Conservation (phyloP, 1,284 basidiomycete genomes). For the Butyriboletus appendiculatus region DNA sequence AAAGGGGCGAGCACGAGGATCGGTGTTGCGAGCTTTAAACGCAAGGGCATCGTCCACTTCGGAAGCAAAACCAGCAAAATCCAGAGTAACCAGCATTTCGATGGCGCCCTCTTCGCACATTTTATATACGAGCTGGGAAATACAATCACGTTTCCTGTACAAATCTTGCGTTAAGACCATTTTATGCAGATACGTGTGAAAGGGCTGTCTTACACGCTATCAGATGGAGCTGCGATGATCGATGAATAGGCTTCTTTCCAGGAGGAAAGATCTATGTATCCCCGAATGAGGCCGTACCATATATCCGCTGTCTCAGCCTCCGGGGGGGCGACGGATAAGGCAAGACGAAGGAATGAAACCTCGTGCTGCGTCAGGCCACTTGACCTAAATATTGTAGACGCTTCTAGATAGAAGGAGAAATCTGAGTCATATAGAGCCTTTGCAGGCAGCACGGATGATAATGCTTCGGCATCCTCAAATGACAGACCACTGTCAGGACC, state of each 20-base stretch:
- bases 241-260: slow-evolving; percentile 88
- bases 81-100: slow-evolving; percentile 78
- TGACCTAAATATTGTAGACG: slow-evolving; percentile 71
- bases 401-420: slow-evolving; percentile 78
- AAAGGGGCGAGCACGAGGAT: slow-evolving; percentile 83
- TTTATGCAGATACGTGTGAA: slow-evolving; percentile 3
- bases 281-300: slow-evolving; percentile 81
- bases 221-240: slow-evolving; percentile 72
- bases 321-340: slow-evolving; percentile 65
- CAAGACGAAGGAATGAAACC: slow-evolving; percentile 73
- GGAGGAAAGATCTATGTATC: slow-evolving; percentile 67
- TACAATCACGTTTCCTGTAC: slow-evolving; percentile 75
- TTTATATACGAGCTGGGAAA: slow-evolving; percentile 79
- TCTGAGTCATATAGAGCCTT: slow-evolving; percentile 57
- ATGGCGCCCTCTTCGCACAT: slow-evolving; percentile 94
- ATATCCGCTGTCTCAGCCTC: slow-evolving; percentile 60
- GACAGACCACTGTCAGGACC: slow-evolving; percentile 55
- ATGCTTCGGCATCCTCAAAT: slow-evolving; percentile 61
- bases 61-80: slow-evolving; percentile 83
- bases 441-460: slow-evolving; percentile 63
- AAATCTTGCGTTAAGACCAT: slow-evolving; percentile 14
- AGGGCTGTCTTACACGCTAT: slow-evolving; percentile 64
- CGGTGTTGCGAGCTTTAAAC: slow-evolving; percentile 94
- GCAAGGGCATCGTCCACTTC: slow-evolving; percentile 90
- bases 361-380: slow-evolving; percentile 59